Percentiles rank a stretch among this genome's conserved stretches.
Evolutionary conservation across 148 eudicot species (phyloP).

Genomic region (Camellia granthamiana): DNA sequence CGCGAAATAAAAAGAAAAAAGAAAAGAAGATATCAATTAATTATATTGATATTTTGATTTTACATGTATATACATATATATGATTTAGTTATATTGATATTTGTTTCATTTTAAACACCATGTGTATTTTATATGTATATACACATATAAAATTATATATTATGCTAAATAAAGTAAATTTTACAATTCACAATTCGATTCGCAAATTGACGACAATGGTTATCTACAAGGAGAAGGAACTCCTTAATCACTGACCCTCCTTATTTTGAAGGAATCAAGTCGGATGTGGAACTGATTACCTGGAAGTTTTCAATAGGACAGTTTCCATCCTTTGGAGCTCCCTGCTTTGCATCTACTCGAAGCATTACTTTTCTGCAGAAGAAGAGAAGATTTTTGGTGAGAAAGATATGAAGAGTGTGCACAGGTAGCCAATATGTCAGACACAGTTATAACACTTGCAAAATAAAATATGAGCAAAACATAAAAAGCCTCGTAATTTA

Average conservation of each 20-base stretch:
- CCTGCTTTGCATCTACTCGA: slow-evolving; percentile 95
- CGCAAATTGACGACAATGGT: not conserved
- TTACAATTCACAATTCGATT: no score
- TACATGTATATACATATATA: no score
- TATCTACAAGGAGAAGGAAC: not conserved
- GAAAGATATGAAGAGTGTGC: slow-evolving; percentile 5
- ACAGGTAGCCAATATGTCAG: not conserved
- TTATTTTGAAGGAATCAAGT: not conserved
- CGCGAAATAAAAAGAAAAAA: no score
- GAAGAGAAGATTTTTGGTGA: not conserved
- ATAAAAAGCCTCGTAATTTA: not conserved
- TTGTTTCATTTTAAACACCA: no score
- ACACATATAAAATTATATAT: no score
- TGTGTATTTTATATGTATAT: no score
- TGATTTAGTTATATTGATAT: no score
- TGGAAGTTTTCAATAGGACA: slow-evolving; percentile 86
- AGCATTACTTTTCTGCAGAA: slow-evolving; percentile 95
- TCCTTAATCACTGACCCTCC: not conserved
- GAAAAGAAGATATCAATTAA: no score
- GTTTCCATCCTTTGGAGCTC: slow-evolving; percentile 94
- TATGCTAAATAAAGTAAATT: no score
- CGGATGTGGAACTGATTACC: slow-evolving; percentile 35
- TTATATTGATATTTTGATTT: no score
- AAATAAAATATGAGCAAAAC: not conserved
- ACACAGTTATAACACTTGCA: not conserved